Base-by-base conservation (phyloP, 192 early-diverging fungal species). In the Coemansia sp. region DNA sequence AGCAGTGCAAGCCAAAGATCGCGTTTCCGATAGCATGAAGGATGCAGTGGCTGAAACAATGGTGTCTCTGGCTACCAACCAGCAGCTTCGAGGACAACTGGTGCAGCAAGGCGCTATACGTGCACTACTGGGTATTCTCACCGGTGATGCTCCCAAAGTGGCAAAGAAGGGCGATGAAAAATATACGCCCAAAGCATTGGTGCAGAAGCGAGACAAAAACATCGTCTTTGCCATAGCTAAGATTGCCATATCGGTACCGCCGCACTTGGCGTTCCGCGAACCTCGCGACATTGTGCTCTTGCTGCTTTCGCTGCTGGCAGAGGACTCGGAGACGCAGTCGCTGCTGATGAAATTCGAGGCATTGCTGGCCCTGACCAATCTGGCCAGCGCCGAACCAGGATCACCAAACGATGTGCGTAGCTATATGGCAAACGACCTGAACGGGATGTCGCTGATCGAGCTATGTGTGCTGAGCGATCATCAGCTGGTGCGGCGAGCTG, bases 351-450 rank as follows among this genome's bases (percentile, higher is more conserved):
- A 87, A 48, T 98, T 98, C 57, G 96, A 98, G 70, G 87, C 84
- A 4, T 73, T 96, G 40, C 86, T 98, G 85, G 96, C 92, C 0
- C 69, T 98, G 21, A 98, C 96, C 0, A 98, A 98, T 59, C 80
- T 98, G 1, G 88, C 87, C 5, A 88, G 88, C 40, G 80, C 85
- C 50, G 51, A 53, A 10, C 67, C 63, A 0, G 66, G 58, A 1
- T 65, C 62, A 3, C 71, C 87, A 14, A 82, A 87, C 48, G 81
- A 85, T 38, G 78, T 93, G 6, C 80, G 91, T 11, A 61, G 58
- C 0, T 76, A 77, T 6, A 83, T 92, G 54, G 73, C 74, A 18
- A 69, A 80, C 21, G 64, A 80, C 15, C 78, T 71, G 2, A 67
- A 83, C 41, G 93, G 88, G 6, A 64, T 95, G 10, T 45, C 80